Evolutionary conservation across 495 filamentous ascomycete species (phyloP).

Genomic region (Beverwykella pulmonaria): DNA sequence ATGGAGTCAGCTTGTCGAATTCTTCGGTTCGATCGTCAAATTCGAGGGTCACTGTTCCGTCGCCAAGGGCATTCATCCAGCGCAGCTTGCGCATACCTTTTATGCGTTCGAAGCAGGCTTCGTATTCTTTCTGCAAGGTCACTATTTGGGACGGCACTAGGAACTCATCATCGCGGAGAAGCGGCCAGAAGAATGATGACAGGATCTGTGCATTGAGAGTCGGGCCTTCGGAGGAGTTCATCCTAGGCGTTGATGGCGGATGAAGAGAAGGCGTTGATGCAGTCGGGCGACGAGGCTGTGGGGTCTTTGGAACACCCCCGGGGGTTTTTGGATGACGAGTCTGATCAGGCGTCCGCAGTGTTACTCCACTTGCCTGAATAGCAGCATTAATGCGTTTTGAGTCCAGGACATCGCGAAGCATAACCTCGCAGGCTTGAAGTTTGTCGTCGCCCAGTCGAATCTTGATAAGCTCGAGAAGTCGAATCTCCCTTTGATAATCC

Average conservation of each 20-base stretch:
- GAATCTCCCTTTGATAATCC: conserved; percentile 73
- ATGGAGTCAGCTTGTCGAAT: conserved; percentile 71
- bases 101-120: conserved; percentile 72
- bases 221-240: conserved; percentile 7
- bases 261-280: conserved; percentile 7
- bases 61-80: conserved; percentile 82
- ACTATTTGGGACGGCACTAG: conserved; percentile 65
- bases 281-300: conserved; percentile 8
- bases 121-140: conserved; percentile 68
- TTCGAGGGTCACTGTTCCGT: conserved; percentile 78
- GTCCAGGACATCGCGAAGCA: conserved; percentile 92
- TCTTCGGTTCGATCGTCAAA: conserved; percentile 75
- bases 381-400: conserved; percentile 69
- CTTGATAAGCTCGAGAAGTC: conserved; percentile 85
- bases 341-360: conserved; percentile 22
- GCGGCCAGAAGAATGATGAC: conserved; percentile 93
- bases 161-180: conserved; percentile 76
- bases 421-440: conserved; percentile 91
- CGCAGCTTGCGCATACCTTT: conserved; percentile 83
- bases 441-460: conserved; percentile 81
- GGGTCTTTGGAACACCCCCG: conserved; percentile 8
- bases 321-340: not conserved
- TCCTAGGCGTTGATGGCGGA: conserved; percentile 10
- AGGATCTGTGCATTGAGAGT: conserved; percentile 68
- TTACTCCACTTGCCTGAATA: conserved; percentile 50